Percentiles rank a stretch among this genome's conserved stretches.
These are phyloP conservation scores for Melanopsichium pennsylvanicum DNA, from an alignment of 1,284 basidiomycete species.

Conservation along the genomic window DNA sequence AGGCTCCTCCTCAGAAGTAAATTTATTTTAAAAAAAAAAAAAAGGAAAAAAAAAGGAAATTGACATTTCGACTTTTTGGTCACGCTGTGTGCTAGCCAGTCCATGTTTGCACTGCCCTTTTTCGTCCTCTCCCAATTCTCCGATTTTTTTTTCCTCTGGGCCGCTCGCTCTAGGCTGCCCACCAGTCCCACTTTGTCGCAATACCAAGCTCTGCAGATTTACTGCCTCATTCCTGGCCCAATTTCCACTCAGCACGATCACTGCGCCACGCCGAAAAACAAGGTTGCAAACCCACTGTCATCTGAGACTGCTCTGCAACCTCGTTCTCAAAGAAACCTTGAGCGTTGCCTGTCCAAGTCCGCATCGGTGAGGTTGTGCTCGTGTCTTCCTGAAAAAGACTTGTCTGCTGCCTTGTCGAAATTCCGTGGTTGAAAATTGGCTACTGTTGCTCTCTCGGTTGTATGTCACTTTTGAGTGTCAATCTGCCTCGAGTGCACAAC, in stretches of 20 bases:
- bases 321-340: constrained; percentile 1
- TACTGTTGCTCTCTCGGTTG: constrained; percentile 18
- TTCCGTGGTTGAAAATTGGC: constrained; percentile 5
- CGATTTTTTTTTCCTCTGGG: background rate
- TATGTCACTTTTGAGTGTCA: too few relatives aligned
- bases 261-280: background rate
- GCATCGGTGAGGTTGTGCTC: constrained; percentile 11
- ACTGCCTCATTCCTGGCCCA: constrained; percentile 14
- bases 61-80: constrained; percentile 3
- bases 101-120: constrained; percentile 1
- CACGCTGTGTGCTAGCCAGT: background rate
- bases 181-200: background rate
- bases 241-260: background rate
- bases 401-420: constrained; percentile 19
- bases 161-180: constrained; percentile 7
- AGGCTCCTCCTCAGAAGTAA: too few relatives aligned
- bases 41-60: background rate
- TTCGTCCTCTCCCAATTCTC: background rate
- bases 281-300: constrained; percentile 21
- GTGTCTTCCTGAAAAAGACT: constrained; percentile 12
- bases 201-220: background rate
- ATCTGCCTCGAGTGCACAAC: too few relatives aligned
- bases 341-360: constrained; percentile 26
- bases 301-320: constrained; percentile 11
- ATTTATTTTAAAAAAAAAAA: background rate